Evolutionary conservation across 1,139 yeast genomes (phyloP).

Genomic region (Geotrichum macrosporum): DNA sequence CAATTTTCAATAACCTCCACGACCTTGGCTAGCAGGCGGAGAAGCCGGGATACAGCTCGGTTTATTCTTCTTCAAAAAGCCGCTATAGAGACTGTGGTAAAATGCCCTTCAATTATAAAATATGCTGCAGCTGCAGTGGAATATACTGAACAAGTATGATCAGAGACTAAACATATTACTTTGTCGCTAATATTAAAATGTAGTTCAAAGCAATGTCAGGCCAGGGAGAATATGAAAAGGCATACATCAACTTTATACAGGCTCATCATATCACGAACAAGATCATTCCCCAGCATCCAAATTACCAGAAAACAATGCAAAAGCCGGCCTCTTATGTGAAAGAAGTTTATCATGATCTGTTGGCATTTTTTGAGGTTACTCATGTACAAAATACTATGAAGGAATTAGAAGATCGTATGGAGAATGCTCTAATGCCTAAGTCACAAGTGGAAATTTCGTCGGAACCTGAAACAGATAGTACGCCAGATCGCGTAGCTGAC

Average conservation of each 20-base stretch:
- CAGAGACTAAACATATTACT: not conserved
- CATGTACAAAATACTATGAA: constrained; percentile 4
- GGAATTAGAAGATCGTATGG: constrained; percentile 8
- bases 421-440: not conserved
- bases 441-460: not conserved
- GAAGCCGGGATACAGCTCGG: constrained; percentile 3
- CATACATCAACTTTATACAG: constrained; percentile 20
- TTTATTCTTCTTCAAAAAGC: constrained; percentile 16
- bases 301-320: constrained; percentile 18
- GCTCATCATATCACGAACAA: constrained; percentile 19
- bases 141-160: constrained; percentile 8
- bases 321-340: constrained; percentile 17
- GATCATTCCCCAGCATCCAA: constrained; percentile 21
- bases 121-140: constrained; percentile 5
- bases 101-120: constrained; percentile 7
- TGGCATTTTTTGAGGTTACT: constrained; percentile 7
- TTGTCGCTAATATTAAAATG: not conserved
- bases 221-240: constrained; percentile 19
- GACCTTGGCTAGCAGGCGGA: constrained; percentile 1
- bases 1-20: constrained; percentile 16
- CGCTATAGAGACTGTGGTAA: constrained; percentile 15
- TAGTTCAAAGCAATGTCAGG: constrained; percentile 9
- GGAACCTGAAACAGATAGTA: not conserved
- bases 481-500: too few relatives aligned
- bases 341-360: constrained; percentile 4